Evolutionary conservation across 208 protist species (phyloP).

Genomic region (Leishmania major): DNA sequence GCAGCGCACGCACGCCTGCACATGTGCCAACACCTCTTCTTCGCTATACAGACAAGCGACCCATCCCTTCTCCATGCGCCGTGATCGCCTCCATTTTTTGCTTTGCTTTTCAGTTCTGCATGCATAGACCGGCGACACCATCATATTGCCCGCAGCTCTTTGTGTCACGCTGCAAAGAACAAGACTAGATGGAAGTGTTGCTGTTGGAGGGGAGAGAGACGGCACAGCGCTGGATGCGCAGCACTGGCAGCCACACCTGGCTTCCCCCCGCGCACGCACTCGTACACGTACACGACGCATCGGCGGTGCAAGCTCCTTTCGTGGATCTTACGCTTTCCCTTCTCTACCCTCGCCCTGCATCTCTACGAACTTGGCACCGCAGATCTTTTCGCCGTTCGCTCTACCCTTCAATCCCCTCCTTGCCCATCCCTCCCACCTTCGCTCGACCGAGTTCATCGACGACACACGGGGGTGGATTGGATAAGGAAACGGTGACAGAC

Average conservation of each 20-base stretch:
- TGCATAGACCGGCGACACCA: neutral
- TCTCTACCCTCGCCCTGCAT: neutral
- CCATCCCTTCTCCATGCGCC: neutral
- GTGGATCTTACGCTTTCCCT: neutral
- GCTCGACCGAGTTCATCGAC: neutral
- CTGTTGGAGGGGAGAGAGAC: neutral
- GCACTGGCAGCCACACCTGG: neutral
- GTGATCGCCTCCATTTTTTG: constrained; percentile 4
- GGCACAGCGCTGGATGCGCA: neutral
- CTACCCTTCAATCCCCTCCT: constrained; percentile 7
- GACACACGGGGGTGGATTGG: neutral
- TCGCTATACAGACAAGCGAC: neutral
- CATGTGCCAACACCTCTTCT: neutral
- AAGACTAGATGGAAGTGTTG: neutral
- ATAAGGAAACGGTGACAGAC: neutral
- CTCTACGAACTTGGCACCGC: neutral
- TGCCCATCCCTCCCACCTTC: neutral
- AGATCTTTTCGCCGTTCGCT: constrained; percentile 2
- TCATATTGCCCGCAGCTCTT: neutral
- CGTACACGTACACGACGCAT: neutral
- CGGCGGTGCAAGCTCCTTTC: neutral
- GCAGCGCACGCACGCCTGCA: neutral
- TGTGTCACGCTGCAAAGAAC: neutral
- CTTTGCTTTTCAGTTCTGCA: neutral
- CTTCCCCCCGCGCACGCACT: neutral